phyloP scores from a whole-genome alignment of 2,329 filamentous ascomycete species.

The Penicillium rolfsii region DNA sequence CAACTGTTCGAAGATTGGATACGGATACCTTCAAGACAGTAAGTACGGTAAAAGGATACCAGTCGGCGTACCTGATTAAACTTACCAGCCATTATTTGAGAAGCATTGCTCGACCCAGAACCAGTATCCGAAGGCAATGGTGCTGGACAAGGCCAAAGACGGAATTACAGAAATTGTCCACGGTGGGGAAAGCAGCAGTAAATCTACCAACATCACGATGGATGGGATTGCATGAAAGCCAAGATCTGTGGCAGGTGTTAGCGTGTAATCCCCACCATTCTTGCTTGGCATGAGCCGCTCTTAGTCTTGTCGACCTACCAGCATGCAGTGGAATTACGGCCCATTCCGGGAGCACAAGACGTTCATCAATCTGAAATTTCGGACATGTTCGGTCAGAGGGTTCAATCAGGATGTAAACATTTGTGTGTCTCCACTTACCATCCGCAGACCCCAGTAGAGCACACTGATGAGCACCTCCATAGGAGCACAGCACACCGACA shows the following conservation, averaged over 20 bases:
- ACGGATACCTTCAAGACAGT: conserved; percentile 68
- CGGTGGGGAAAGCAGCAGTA: conserved; percentile 62
- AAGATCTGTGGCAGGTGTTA: conserved; percentile 39
- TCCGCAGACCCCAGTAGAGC: conserved; percentile 63
- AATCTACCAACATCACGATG: conserved; percentile 57
- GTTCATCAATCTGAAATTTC: conserved; percentile 44
- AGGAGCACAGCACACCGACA: conserved; percentile 61
- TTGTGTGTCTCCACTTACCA: conserved; percentile 42
- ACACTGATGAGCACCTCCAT: conserved; percentile 63
- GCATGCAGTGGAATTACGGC: conserved; percentile 42
- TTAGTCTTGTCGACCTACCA: conserved; percentile 34
- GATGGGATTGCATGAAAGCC: conserved; percentile 58
- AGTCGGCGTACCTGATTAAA: conserved; percentile 13
- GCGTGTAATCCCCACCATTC: background rate
- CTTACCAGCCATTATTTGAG: conserved; percentile 61
- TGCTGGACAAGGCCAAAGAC: conserved; percentile 53
- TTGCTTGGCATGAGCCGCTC: background rate
- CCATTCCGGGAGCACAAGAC: conserved; percentile 55
- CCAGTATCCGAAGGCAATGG: conserved; percentile 64
- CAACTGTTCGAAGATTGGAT: conserved; percentile 77
- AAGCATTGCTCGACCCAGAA: conserved; percentile 67
- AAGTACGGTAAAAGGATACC: background rate
- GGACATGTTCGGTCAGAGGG: conserved; percentile 9
- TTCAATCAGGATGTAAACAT: background rate
- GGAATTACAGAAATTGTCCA: conserved; percentile 60